These are phyloP conservation scores for Acorus gramineus DNA, from an alignment of 106 monocot species.

Conservation along the genomic window DNA sequence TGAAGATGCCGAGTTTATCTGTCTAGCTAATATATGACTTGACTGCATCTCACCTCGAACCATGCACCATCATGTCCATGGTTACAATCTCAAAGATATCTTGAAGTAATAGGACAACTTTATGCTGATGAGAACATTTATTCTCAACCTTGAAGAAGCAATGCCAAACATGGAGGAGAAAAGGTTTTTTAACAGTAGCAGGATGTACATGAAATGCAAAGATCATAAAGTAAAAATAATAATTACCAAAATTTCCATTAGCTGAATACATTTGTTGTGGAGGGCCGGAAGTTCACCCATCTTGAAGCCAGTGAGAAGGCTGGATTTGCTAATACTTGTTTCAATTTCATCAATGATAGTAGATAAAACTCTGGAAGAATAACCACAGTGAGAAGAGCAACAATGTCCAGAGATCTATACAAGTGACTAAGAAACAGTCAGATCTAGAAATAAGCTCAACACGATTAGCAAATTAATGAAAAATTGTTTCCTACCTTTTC, in stretches of 20 bases:
- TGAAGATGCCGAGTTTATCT: background rate
- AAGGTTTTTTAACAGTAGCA: background rate
- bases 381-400: background rate
- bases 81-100: conserved; percentile 56
- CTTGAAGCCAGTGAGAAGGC: conserved; percentile 38
- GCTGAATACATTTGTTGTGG: conserved; percentile 28
- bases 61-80: conserved; percentile 52
- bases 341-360: conserved; percentile 38
- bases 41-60: conserved; percentile 23
- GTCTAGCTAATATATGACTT: background rate
- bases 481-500: conserved; percentile 34
- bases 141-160: conserved; percentile 36
- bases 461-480: background rate
- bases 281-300: conserved; percentile 36
- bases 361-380: conserved; percentile 37
- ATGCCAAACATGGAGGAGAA: conserved; percentile 10
- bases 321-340: conserved; percentile 28
- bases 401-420: background rate
- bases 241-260: conserved; percentile 46
- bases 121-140: conserved; percentile 24
- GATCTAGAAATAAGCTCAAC: too few relatives aligned
- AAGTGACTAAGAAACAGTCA: background rate
- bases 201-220: background rate
- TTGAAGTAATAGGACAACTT: conserved; percentile 53
- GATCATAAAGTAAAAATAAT: background rate